These are phyloP conservation scores for Astraeus odoratus DNA, from an alignment of 768 basidiomycete genomes.

Conservation along the genomic window DNA sequence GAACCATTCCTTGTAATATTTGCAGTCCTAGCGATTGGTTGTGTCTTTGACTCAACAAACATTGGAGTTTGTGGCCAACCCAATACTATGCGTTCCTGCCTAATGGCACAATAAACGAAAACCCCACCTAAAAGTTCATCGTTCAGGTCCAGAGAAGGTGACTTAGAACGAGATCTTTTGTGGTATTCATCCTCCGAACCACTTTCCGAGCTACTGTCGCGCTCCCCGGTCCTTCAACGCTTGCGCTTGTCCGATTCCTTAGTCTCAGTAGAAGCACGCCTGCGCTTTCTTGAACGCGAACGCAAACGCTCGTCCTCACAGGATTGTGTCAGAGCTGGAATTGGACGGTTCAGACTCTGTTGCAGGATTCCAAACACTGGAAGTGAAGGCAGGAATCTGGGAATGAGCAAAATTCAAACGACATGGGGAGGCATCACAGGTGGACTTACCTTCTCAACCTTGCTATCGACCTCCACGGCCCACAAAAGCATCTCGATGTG, in stretches of 20 bases:
- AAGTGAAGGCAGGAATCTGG: constrained; percentile 24
- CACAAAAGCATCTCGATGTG: constrained; percentile 91
- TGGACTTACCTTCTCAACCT: constrained; percentile 85
- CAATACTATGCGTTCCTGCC: constrained; percentile 50
- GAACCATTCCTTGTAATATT: constrained; percentile 76
- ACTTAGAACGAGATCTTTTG: constrained; percentile 26
- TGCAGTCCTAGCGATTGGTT: constrained; percentile 74
- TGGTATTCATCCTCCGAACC: constrained; percentile 23
- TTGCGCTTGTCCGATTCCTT: constrained; percentile 23
- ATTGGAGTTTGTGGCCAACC: constrained; percentile 79
- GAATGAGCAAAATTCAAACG: constrained; percentile 1
- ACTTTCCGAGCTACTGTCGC: constrained; percentile 16
- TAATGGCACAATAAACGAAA: constrained; percentile 76
- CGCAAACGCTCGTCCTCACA: constrained; percentile 21
- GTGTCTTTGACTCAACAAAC: constrained; percentile 70
- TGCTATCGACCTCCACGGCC: constrained; percentile 84
- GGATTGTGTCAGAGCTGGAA: constrained; percentile 20
- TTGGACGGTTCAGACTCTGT: constrained; percentile 10
- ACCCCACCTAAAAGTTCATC: constrained; percentile 31
- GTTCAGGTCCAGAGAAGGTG: constrained; percentile 16
- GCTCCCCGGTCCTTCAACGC: constrained; percentile 14
- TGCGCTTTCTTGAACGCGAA: constrained; percentile 28
- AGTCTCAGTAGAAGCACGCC: constrained; percentile 19
- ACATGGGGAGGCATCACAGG: constrained; percentile 7
- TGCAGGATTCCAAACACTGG: constrained; percentile 18